Conservation (phyloP, 768 basidiomycete species). For the Naematelia aurantialba region DNA sequence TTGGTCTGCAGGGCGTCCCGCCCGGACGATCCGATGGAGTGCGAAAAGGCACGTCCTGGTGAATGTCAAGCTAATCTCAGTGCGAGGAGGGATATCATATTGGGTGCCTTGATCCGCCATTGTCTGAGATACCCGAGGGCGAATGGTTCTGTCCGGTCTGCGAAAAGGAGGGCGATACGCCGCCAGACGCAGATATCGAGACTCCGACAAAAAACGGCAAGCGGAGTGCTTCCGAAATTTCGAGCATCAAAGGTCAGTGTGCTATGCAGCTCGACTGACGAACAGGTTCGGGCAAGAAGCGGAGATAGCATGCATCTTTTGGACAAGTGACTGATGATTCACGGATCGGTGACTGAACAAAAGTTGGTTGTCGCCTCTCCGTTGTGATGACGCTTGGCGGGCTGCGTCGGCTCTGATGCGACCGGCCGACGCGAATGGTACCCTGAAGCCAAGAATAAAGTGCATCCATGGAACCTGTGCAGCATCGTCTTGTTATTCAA, state of each 20-base stretch:
- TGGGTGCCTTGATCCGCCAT: conserved; percentile 72
- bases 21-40: conserved; percentile 67
- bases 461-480: neutral
- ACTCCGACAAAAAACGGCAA: neutral
- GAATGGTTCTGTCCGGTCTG: conserved; percentile 84
- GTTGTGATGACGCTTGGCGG: neutral
- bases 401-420: neutral
- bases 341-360: neutral
- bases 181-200: conserved; percentile 11
- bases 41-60: conserved; percentile 69
- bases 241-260: neutral
- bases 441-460: neutral
- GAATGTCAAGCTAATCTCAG: conserved; percentile 51
- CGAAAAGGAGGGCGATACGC: conserved; percentile 25
- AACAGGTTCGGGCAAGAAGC: neutral
- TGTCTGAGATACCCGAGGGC: conserved; percentile 73
- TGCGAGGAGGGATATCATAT: conserved; percentile 88
- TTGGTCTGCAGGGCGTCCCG: conserved; percentile 60
- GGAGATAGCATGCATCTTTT: neutral
- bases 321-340: neutral
- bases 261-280: neutral
- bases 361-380: neutral
- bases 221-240: neutral
- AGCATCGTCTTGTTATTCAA: neutral
- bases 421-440: too few relatives aligned